Percentiles rank a stretch among this genome's conserved stretches.
phyloP scores from a whole-genome alignment of 2,329 filamentous ascomycete genomes.

The Mycocentrospora acerina region DNA sequence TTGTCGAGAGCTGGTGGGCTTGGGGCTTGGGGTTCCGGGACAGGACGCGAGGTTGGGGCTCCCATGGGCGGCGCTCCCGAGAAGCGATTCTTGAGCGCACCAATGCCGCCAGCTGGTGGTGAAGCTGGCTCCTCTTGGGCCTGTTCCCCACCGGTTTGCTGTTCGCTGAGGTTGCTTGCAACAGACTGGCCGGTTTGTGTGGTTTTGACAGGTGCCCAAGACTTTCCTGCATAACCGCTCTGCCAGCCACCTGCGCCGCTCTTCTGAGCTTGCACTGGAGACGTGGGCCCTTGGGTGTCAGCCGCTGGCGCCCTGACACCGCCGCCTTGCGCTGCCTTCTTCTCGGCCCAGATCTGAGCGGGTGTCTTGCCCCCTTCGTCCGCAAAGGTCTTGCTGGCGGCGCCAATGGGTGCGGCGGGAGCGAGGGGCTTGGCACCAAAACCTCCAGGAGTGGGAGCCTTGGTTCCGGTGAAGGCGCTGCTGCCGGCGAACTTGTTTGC shows the following conservation, averaged over 20 bases:
- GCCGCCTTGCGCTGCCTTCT: slow-evolving; percentile 79
- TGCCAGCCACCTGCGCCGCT: slow-evolving; percentile 81
- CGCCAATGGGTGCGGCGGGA: slow-evolving; percentile 67
- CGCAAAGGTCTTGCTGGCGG: slow-evolving; percentile 89
- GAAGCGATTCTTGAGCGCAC: slow-evolving; percentile 79
- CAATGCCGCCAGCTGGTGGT: slow-evolving; percentile 62
- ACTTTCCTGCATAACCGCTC: slow-evolving; percentile 87
- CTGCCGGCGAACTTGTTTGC: slow-evolving; percentile 80
- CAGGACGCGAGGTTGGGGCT: slow-evolving; percentile 48
- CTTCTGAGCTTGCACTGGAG: slow-evolving; percentile 56
- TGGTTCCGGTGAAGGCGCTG: slow-evolving; percentile 79
- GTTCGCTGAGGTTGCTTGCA: slow-evolving; percentile 54
- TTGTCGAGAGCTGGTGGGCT: slow-evolving; percentile 65
- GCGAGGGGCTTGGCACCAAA: slow-evolving; percentile 64
- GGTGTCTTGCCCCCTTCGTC: slow-evolving; percentile 95
- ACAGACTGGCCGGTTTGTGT: slow-evolving; percentile 67
- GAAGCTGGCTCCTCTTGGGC: slow-evolving; percentile 55
- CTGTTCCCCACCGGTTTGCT: slow-evolving; percentile 62
- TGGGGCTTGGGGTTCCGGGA: slow-evolving; percentile 46
- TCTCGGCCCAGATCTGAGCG: slow-evolving; percentile 95
- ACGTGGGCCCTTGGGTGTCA: slow-evolving; percentile 22
- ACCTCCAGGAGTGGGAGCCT: slow-evolving; percentile 75
- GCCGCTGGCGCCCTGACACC: slow-evolving; percentile 50
- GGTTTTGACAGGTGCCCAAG: slow-evolving; percentile 82
- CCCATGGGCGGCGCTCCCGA: slow-evolving; percentile 66